Percentiles rank a stretch among this genome's conserved stretches.
Conservation (phyloP, 331 rosid genomes). For the Rosa hybrid region DNA sequence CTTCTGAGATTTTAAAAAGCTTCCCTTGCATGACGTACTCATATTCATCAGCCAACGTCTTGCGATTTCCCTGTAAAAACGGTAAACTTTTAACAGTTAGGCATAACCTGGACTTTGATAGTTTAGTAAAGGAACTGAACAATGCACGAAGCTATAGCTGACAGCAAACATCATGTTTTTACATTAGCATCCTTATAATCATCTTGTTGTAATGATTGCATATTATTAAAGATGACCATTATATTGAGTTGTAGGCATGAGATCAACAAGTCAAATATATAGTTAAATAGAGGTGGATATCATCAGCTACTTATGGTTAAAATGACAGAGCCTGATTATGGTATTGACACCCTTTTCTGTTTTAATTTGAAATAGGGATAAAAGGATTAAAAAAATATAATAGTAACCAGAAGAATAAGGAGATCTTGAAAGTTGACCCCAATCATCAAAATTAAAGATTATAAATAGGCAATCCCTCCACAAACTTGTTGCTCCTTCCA, state of each 20-base stretch:
- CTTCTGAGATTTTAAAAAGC: constrained; percentile 76
- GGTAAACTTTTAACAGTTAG: background rate
- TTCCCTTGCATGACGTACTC: constrained; percentile 96
- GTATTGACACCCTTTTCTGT: background rate
- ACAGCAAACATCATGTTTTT: background rate
- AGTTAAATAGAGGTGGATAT: background rate
- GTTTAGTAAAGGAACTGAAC: background rate
- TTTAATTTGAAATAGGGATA: too few species aligned
- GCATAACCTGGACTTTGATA: background rate
- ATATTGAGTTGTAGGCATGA: background rate
- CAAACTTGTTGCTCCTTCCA: background rate
- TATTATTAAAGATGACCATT: background rate
- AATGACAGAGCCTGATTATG: background rate
- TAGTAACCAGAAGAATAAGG: background rate
- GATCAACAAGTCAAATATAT: background rate
- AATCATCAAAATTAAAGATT: background rate
- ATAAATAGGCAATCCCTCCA: background rate
- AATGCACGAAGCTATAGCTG: background rate
- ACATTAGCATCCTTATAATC: background rate
- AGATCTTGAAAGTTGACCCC: background rate
- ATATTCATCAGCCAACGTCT: constrained; percentile 76
- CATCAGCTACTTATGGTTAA: background rate
- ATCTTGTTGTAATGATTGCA: background rate
- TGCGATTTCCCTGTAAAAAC: constrained; percentile 56
- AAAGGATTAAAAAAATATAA: background rate